These are phyloP conservation scores for Thyridium curvatum DNA, from an alignment of 2,329 filamentous ascomycete species.

Conservation along the genomic window DNA sequence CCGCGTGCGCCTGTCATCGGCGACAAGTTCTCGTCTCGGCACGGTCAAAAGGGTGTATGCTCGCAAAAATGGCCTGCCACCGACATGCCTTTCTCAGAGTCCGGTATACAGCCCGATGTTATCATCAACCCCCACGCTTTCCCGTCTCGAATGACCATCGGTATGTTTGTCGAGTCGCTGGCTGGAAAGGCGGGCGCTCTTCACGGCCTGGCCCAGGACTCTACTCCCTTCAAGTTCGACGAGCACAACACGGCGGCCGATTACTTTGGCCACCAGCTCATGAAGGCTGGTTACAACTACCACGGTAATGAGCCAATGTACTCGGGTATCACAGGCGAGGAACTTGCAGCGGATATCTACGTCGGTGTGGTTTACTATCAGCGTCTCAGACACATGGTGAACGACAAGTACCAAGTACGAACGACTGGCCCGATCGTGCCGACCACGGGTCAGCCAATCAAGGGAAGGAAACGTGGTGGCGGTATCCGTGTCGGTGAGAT, in stretches of 20 bases:
- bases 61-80: slow-evolving; percentile 92
- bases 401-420: slow-evolving; percentile 98
- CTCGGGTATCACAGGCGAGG: slow-evolving; percentile 90
- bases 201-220: slow-evolving; percentile 93
- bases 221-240: slow-evolving; percentile 89
- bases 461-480: slow-evolving; percentile 91
- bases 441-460: slow-evolving; percentile 92
- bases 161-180: slow-evolving; percentile 97
- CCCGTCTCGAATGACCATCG: slow-evolving; percentile 98
- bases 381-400: slow-evolving; percentile 97
- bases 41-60: slow-evolving; percentile 95
- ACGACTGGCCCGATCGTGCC: slow-evolving; percentile 90
- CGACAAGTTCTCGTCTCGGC: slow-evolving; percentile 97
- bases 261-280: slow-evolving; percentile 93
- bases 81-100: slow-evolving; percentile 96
- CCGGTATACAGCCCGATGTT: slow-evolving; percentile 91
- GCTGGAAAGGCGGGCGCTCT: slow-evolving; percentile 92
- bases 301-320: slow-evolving; percentile 99
- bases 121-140: slow-evolving; percentile 99
- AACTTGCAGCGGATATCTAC: slow-evolving; percentile 92
- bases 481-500: slow-evolving; percentile 99
- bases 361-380: slow-evolving; percentile 98
- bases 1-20: slow-evolving; percentile 89
- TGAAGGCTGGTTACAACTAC: slow-evolving; percentile 95
- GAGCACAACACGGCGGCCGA: slow-evolving; percentile 88